A percentile compares a stretch with the other conserved stretches of the same genome.
Conservation (phyloP, 352 stramenopile genomes). For the Halophytophthora polymorphica region DNA sequence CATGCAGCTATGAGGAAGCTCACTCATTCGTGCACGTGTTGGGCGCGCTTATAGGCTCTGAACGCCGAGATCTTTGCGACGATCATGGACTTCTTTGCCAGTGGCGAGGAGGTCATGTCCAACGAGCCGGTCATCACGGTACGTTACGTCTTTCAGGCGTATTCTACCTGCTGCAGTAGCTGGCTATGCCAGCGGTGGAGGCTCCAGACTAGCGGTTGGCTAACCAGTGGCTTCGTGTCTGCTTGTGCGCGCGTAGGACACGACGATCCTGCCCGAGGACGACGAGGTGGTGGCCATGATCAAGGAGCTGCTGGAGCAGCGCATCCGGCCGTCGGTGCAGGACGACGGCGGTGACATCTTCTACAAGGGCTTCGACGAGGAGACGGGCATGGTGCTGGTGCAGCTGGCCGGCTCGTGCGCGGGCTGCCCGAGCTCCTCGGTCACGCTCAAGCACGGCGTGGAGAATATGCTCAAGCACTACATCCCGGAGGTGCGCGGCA, state of each 20-base stretch:
- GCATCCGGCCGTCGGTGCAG: slow-evolving; percentile 98
- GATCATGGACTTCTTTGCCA: slow-evolving; percentile 98
- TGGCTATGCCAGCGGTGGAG: too few relatives aligned
- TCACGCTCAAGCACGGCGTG: slow-evolving; percentile 99
- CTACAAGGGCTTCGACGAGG: slow-evolving; percentile 96
- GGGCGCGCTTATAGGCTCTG: slow-evolving; percentile 39
- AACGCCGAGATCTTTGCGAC: slow-evolving; percentile 93
- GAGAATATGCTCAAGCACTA: slow-evolving; percentile 99
- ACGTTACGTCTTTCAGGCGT: too few relatives aligned
- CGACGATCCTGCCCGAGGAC: slow-evolving; percentile 95
- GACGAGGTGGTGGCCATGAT: slow-evolving; percentile 99
- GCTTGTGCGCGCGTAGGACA: slow-evolving; percentile 46
- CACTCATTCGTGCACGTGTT: background rate
- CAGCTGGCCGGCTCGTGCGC: slow-evolving; percentile 95
- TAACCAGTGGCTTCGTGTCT: background rate
- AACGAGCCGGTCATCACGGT: slow-evolving; percentile 83
- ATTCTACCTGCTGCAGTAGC: too few relatives aligned
- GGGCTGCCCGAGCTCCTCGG: slow-evolving; percentile 95
- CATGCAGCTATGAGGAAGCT: background rate
- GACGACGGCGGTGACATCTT: slow-evolving; percentile 99
- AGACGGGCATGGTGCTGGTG: slow-evolving; percentile 89
- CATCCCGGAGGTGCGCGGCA: slow-evolving; percentile 95
- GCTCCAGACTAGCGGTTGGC: background rate
- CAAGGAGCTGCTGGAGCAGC: slow-evolving; percentile 98
- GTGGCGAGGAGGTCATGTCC: slow-evolving; percentile 86